Base-by-base conservation (phyloP, 331 rosid genomes). In the Arachis monticola region DNA sequence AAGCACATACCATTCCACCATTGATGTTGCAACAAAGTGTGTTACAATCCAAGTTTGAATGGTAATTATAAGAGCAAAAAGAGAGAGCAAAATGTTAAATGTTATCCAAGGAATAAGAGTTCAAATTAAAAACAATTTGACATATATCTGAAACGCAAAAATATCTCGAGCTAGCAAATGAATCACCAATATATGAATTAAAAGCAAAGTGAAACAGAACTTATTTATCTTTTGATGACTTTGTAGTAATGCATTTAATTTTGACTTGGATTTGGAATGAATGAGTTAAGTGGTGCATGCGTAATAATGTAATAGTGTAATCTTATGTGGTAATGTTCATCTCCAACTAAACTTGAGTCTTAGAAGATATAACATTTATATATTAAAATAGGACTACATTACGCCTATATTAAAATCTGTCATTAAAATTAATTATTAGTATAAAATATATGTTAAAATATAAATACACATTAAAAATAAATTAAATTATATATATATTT, bases 31-130 rank as follows among this genome's bases (percentile, higher is more conserved):
- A 75, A 75, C 76, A 50, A 80, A 46, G 35, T 32, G 38, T 32
- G 38, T 41, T 55, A 80, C 60, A 74, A 74, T 59, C 76, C 61
- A 71, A 79, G 84, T 81, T 76, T 77, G 83, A 74, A 81, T 22
- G 76, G 77, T 51, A 74, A 81, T n/a, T 73, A 73, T 51, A 69
- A 66, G 44, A 61, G 44, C 77, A 66, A 74, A 75, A 32, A 32
- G 38, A 32, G 38, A 48, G 12, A 13, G 9, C 67, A 56, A 42
- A 64, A 2, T 13, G 9, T 50, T 5, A 64, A 2, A 40, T 17
- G 51, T 5, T 44, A 52, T 52, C 30, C 42, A 38, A 38, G 45
- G 14, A 57, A 56, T 11, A 60, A 70, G 73, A 62, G 64, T 41
- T 69, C 42, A 9, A 65, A 3, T 4, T 41, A 41, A 17, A 3